Conservation (phyloP, 768 basidiomycete genomes). For the Clitopilus hobsonii region DNA sequence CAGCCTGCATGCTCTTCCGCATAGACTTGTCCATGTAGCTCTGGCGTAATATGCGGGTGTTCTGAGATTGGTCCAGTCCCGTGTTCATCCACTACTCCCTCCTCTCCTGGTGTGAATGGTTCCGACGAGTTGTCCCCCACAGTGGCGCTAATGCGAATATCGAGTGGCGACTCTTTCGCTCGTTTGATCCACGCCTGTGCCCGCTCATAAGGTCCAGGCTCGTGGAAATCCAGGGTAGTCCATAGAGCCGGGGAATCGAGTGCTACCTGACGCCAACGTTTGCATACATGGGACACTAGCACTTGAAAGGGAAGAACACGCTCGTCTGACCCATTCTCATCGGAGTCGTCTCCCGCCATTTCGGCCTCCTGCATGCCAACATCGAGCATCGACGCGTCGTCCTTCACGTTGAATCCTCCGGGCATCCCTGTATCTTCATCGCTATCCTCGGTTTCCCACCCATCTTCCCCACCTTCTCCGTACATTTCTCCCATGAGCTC, state of each 20-base stretch:
- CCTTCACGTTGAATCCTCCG: conserved; percentile 12
- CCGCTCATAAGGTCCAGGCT: conserved; percentile 37
- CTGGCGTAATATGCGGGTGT: neutral
- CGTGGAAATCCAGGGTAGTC: conserved; percentile 40
- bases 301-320: conserved; percentile 37
- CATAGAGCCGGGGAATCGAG: conserved; percentile 53
- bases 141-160: conserved; percentile 45
- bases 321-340: conserved; percentile 9
- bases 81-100: conserved; percentile 14
- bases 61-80: too few species aligned
- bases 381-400: conserved; percentile 6
- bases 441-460: conserved; percentile 14
- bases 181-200: conserved; percentile 45
- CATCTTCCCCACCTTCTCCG: conserved; percentile 26
- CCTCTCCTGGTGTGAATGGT: conserved; percentile 16
- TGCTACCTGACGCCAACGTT: conserved; percentile 52
- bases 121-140: conserved; percentile 17
- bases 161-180: conserved; percentile 48
- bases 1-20: conserved; percentile 16
- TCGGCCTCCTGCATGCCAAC: neutral
- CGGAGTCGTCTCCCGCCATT: neutral
- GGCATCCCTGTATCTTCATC: conserved; percentile 12
- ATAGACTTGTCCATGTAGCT: conserved; percentile 7
- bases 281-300: conserved; percentile 58
- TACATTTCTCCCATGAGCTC: too few species aligned